Conservation (phyloP, 2,329 filamentous ascomycete genomes). For the Sporothrix pallida region DNA sequence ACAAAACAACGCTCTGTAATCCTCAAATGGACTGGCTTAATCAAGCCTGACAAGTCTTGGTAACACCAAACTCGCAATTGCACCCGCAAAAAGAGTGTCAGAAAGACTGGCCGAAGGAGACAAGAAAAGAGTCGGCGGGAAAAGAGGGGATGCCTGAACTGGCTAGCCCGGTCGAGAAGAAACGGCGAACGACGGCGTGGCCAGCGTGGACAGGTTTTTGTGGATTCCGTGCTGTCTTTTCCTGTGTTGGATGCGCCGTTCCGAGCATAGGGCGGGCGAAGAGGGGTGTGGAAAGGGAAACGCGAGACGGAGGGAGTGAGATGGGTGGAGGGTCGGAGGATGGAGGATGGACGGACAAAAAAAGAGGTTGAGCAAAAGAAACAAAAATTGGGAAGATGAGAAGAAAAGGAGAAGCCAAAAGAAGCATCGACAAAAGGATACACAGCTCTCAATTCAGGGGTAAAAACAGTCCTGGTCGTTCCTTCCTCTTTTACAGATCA, state of each 20-base stretch:
- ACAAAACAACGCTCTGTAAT: not conserved
- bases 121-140: constrained; percentile 24
- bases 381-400: not conserved
- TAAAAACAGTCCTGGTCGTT: not conserved
- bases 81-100: constrained; percentile 27
- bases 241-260: constrained; percentile 28
- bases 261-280: constrained; percentile 12
- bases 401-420: not conserved
- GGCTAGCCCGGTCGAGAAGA: constrained; percentile 30
- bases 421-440: not conserved
- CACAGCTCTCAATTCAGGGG: constrained; percentile 13
- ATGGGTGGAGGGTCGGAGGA: constrained; percentile 20
- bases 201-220: constrained; percentile 32
- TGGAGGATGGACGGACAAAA: not conserved
- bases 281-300: not conserved
- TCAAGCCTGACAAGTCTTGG: too few species aligned
- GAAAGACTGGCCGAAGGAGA: constrained; percentile 26
- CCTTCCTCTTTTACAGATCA: constrained; percentile 7
- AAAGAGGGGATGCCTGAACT: constrained; percentile 12
- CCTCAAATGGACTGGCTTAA: not conserved
- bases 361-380: not conserved
- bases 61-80: not conserved
- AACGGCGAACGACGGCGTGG: constrained; percentile 31
- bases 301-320: constrained; percentile 17
- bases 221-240: constrained; percentile 29